These are phyloP conservation scores for Cordia subcordata DNA, from an alignment of 257 asterid species.

Conservation along the genomic window DNA sequence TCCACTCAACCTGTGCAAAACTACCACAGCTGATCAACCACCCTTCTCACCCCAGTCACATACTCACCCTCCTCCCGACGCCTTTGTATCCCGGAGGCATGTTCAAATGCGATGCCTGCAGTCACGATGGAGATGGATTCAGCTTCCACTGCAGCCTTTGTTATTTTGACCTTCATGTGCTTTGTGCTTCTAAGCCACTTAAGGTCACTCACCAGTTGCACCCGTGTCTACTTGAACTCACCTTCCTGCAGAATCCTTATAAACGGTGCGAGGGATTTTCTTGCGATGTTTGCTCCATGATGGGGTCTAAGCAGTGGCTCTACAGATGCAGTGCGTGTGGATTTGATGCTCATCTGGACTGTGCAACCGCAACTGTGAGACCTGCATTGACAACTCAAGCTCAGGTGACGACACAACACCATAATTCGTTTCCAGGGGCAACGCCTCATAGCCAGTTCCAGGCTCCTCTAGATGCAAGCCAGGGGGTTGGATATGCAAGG, in stretches of 20 bases:
- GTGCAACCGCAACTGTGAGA: constrained; percentile 11
- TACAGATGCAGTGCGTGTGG: constrained; percentile 53
- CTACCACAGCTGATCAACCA: constrained; percentile 47
- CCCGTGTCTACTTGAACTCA: constrained; percentile 43
- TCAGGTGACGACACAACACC: constrained; percentile 18
- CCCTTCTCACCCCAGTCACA: constrained; percentile 49
- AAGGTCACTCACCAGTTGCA: constrained; percentile 36
- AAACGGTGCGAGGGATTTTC: constrained; percentile 35
- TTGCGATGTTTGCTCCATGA: constrained; percentile 45
- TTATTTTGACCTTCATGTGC: constrained; percentile 52
- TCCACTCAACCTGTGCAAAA: constrained; percentile 45
- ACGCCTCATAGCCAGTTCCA: constrained; percentile 12
- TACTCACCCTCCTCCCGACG: constrained; percentile 39
- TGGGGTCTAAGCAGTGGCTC: constrained; percentile 56
- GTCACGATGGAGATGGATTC: constrained; percentile 42
- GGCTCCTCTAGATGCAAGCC: constrained; percentile 1
- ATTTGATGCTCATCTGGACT: constrained; percentile 55
- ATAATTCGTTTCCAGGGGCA: constrained; percentile 17
- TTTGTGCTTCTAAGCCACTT: constrained; percentile 49
- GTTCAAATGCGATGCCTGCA: constrained; percentile 64
- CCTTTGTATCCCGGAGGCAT: constrained; percentile 40
- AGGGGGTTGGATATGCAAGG: neutral
- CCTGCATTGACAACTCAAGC: neutral
- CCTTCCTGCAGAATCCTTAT: constrained; percentile 47
- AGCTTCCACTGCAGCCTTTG: constrained; percentile 56